phyloP scores from a whole-genome alignment of 345 rosid species.

The Linum tenue region DNA sequence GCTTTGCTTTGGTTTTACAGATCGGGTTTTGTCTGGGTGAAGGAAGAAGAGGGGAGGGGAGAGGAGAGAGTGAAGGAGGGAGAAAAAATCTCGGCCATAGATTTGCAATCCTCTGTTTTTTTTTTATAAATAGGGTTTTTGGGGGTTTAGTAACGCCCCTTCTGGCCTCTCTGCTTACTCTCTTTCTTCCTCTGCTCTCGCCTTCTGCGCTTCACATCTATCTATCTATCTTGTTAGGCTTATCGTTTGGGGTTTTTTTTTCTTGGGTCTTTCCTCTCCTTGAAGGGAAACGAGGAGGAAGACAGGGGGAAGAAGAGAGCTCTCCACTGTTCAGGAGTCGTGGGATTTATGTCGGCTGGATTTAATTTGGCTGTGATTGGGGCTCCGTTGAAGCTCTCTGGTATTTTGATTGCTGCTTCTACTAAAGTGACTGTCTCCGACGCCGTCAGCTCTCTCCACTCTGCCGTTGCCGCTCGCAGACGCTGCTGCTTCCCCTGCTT shows the following conservation, averaged over 20 bases:
- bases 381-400: conserved; percentile 49
- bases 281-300: too few relatives aligned
- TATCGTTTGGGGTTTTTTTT: not conserved
- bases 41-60: conserved; percentile 3
- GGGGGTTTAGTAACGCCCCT: not conserved
- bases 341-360: conserved; percentile 81
- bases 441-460: not conserved
- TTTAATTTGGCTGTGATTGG: conserved; percentile 63
- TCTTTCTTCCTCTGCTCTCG: not conserved
- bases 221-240: not conserved
- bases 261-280: not conserved
- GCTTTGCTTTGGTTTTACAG: not conserved
- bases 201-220: not conserved
- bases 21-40: not conserved
- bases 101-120: not conserved
- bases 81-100: not conserved
- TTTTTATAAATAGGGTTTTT: not conserved
- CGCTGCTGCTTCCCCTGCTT: not conserved
- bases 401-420: conserved; percentile 21
- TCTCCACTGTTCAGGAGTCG: not conserved
- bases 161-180: not conserved
- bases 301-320: not conserved
- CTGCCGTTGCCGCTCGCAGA: conserved; percentile 13
- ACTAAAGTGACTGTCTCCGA: conserved; percentile 1
- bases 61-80: not conserved